Evolutionary conservation across 495 filamentous ascomycete genomes (phyloP).

Genomic region (Penicillium odoratum): DNA sequence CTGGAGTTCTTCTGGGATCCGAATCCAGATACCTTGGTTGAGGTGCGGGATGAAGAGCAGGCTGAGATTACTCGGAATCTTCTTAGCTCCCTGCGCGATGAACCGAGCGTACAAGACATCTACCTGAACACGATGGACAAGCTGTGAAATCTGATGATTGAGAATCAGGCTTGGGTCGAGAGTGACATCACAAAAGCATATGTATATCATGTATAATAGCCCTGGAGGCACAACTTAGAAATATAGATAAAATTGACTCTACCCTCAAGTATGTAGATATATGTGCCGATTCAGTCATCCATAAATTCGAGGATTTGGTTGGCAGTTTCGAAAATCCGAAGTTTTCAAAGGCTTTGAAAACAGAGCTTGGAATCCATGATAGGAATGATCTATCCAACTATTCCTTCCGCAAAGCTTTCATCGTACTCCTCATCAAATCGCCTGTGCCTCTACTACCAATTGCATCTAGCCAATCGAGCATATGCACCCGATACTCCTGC

Average conservation of each 20-base stretch:
- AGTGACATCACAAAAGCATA: neutral
- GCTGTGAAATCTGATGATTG: slow-evolving; percentile 19
- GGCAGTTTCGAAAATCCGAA: too few species aligned
- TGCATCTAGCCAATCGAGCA: slow-evolving; percentile 67
- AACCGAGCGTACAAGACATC: slow-evolving; percentile 65
- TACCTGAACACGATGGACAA: slow-evolving; percentile 58
- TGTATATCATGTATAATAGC: neutral
- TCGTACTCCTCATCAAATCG: slow-evolving; percentile 78
- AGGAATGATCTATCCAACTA: neutral
- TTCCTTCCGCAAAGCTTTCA: slow-evolving; percentile 64
- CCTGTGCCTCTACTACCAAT: slow-evolving; percentile 65
- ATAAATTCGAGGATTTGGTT: too few species aligned
- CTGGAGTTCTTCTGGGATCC: slow-evolving; percentile 84
- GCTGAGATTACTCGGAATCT: slow-evolving; percentile 55
- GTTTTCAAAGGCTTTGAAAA: too few species aligned
- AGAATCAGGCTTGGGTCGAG: neutral
- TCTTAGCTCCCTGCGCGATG: slow-evolving; percentile 48
- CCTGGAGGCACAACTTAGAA: neutral
- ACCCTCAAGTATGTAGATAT: neutral
- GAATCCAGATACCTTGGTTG: slow-evolving; percentile 73
- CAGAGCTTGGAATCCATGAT: neutral
- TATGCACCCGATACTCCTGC: slow-evolving; percentile 73
- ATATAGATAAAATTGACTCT: neutral
- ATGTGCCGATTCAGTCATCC: neutral
- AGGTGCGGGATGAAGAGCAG: slow-evolving; percentile 48